phyloP scores from a whole-genome alignment of 108 stramenopile genomes.

The Cylindrotheca closterium region DNA sequence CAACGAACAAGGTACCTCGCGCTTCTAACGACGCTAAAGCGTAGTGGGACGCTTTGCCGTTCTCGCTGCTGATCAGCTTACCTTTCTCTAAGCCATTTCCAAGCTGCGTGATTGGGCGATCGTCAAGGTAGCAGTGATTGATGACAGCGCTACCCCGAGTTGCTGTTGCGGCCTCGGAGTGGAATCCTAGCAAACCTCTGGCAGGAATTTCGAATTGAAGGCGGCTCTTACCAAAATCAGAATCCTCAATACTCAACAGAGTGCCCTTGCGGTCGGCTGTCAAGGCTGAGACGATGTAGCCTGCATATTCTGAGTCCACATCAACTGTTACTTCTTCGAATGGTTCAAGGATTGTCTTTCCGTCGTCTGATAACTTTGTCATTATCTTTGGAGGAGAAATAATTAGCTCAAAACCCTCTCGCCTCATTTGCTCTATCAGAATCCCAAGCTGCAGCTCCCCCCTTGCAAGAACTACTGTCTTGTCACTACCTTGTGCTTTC shows the following conservation, averaged over 20 bases:
- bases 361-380: conserved; percentile 64
- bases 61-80: conserved; percentile 87
- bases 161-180: conserved; percentile 86
- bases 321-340: conserved; percentile 96
- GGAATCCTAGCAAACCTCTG: conserved; percentile 93
- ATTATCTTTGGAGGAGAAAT: conserved; percentile 93
- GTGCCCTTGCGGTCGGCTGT: conserved; percentile 92
- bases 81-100: conserved; percentile 80
- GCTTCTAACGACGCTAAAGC: conserved; percentile 77
- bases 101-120: conserved; percentile 76
- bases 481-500: conserved; percentile 68
- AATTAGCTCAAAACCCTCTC: conserved; percentile 96
- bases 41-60: conserved; percentile 84
- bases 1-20: conserved; percentile 90
- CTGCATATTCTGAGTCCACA: conserved; percentile 84
- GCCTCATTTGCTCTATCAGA: conserved; percentile 95
- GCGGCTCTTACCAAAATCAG: conserved; percentile 77
- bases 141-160: conserved; percentile 93
- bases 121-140: conserved; percentile 88
- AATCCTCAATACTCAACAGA: conserved; percentile 81
- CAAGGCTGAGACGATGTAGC: conserved; percentile 85
- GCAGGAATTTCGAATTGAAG: conserved; percentile 93
- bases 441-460: conserved; percentile 96
- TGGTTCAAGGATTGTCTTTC: conserved; percentile 79
- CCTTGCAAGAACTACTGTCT: conserved; percentile 68